Conservation (phyloP, 2,329 filamentous ascomycete genomes). For the Trichoderma sp. region DNA sequence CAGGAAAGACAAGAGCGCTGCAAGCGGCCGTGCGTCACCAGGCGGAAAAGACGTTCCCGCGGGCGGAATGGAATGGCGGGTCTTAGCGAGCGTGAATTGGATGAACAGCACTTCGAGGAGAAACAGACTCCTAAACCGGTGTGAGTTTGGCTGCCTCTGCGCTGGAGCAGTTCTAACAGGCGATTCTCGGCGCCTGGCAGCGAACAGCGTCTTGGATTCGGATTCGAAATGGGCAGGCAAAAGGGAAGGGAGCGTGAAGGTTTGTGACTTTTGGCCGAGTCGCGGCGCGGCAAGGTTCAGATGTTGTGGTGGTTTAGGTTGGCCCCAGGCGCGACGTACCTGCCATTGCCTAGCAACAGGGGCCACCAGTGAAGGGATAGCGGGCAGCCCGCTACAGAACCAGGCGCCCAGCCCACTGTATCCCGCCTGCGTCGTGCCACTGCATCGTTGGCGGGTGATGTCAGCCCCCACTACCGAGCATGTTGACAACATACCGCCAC, state of each 20-base stretch:
- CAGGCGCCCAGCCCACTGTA: background rate
- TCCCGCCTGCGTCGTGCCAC: background rate
- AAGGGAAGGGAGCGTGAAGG: slow-evolving; percentile 2
- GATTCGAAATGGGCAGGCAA: background rate
- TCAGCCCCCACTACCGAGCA: background rate
- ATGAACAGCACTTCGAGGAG: background rate
- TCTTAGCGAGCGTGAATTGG: slow-evolving; percentile 20
- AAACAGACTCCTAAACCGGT: background rate
- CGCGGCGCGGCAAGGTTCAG: slow-evolving; percentile 18
- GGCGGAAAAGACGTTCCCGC: background rate
- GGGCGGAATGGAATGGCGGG: slow-evolving; percentile 20
- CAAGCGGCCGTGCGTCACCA: background rate
- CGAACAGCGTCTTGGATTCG: background rate
- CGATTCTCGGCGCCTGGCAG: background rate
- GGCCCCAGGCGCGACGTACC: slow-evolving; percentile 20
- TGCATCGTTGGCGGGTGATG: background rate
- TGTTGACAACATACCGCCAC: background rate
- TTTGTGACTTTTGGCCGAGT: slow-evolving; percentile 7
- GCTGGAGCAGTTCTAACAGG: background rate
- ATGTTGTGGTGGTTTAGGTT: slow-evolving; percentile 24
- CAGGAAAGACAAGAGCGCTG: slow-evolving; percentile 1
- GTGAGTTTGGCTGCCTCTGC: background rate
- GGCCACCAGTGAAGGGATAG: background rate
- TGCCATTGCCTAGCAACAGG: slow-evolving; percentile 31
- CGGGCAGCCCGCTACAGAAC: background rate